Percentiles rank a stretch among this genome's conserved stretches.
Conservation (phyloP, 257 asterid genomes). For the Nicotiana knightiana region DNA sequence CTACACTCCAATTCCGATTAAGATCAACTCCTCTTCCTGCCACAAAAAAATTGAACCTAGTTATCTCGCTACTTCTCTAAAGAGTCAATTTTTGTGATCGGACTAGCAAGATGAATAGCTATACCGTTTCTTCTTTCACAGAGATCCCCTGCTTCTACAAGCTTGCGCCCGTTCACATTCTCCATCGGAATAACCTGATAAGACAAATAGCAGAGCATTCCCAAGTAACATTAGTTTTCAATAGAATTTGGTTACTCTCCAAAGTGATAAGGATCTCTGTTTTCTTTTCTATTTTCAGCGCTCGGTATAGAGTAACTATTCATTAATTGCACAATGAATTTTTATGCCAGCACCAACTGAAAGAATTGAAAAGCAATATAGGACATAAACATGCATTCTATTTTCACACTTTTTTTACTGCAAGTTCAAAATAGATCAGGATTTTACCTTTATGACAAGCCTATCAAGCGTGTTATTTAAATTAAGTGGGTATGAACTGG, state of each 20-base stretch:
- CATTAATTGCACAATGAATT: neutral
- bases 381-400: neutral
- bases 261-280: neutral
- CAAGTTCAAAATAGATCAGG: neutral
- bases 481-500: conserved; percentile 51
- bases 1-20: conserved; percentile 94
- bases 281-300: neutral
- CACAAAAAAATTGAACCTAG: conserved; percentile 10
- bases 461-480: conserved; percentile 62
- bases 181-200: conserved; percentile 87
- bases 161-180: conserved; percentile 88
- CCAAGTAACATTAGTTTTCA: conserved; percentile 11
- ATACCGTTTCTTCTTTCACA: conserved; percentile 97
- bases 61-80: conserved; percentile 2
- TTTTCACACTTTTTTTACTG: neutral
- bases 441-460: conserved; percentile 79
- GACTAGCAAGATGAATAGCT: conserved; percentile 6
- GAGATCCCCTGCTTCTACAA: conserved; percentile 90
- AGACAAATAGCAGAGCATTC: neutral
- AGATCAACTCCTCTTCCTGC: conserved; percentile 99
- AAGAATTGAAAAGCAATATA: neutral
- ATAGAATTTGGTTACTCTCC: neutral
- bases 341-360: neutral
- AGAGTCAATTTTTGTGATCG: conserved; percentile 6
- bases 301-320: neutral